Evolutionary conservation across 805 yeast genomes (phyloP), one percentile per base, ranked within the genome.

Genomic region (Wickerhamiella shivajii): DNA sequence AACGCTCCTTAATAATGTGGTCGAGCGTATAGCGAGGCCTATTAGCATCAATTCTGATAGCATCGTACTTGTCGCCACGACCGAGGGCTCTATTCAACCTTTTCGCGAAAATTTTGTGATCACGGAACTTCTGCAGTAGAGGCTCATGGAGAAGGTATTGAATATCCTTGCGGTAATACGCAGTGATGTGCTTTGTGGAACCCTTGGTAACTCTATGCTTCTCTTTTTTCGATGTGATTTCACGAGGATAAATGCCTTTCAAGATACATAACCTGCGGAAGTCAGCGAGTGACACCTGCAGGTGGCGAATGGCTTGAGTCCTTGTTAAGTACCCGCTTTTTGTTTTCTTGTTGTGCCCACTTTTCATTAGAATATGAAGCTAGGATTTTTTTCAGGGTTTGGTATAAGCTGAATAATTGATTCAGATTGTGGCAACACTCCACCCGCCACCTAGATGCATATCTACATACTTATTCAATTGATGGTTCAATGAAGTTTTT

Each of bases 121-220:
- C 94, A 61, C 98, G 73, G 60, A 90, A 90, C 58, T 74, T 84
- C 41, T 67, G 69, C 47, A 90, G 65, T 17, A 90, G 78, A 3
- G 97, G 97, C 61, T 90, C 98, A 56, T 90, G 98, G 63, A 83
- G 61, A 46, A 90, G 64, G 56, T 87, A 90, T 58, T 85, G 94
- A 44, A 90, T 90, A 56, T 90, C 98, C 58, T 84, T 90, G 43
- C 77, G 57, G 56, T 84, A 87, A 61, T 90, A 90, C 55, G 90
- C 92, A 3, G 98, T 90, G 16, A 78, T 77, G 29, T 93, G 93
- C 17, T 92, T 93, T 6, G 96, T 81, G n/a, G 94, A 79, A 15
- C 98, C 97, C 59, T 83, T 90, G 59, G 84, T 87, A 39, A 96
- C 95, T 66, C 83, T 85, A 72, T 78, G 83, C 63, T 85, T 90